A percentile compares a stretch with the other conserved stretches of the same genome.
phyloP scores from a whole-genome alignment of 305 asterid genomes.

The Fraxinus latifolia region DNA sequence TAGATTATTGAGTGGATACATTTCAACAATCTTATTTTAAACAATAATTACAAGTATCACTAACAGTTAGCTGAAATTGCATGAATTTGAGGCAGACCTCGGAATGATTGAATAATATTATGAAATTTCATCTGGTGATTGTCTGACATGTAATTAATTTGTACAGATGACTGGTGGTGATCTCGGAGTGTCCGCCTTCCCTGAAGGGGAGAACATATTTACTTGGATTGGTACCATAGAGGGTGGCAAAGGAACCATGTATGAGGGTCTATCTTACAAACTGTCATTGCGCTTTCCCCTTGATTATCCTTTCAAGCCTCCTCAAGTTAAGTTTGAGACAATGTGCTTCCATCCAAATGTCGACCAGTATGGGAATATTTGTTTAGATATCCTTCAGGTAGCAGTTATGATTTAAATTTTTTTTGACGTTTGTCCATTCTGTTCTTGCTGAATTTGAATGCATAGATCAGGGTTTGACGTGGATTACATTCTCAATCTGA shows the following conservation, averaged over 20 bases:
- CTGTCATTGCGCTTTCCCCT: conserved; percentile 60
- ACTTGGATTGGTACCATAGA: conserved; percentile 68
- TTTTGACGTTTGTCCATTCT: background rate
- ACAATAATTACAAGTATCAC: background rate
- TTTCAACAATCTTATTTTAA: background rate
- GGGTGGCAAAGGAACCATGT: conserved; percentile 70
- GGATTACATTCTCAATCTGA: background rate
- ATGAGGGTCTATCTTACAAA: conserved; percentile 61
- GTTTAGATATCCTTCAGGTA: conserved; percentile 83
- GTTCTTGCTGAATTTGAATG: background rate
- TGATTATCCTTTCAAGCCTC: conserved; percentile 85
- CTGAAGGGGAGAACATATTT: conserved; percentile 72
- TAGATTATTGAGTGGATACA: background rate
- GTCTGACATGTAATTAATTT: background rate
- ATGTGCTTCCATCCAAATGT: conserved; percentile 81
- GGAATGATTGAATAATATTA: background rate
- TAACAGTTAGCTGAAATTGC: background rate
- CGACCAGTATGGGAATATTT: conserved; percentile 66
- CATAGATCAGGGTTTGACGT: background rate
- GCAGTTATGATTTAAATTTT: background rate
- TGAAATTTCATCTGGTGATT: background rate
- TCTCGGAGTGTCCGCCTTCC: conserved; percentile 72
- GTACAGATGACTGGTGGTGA: conserved; percentile 60
- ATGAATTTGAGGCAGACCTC: background rate
- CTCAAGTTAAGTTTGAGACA: conserved; percentile 74